Evolutionary conservation across 1,284 basidiomycete genomes (phyloP).

Genomic region (Cutaneotrichosporon sp.): DNA sequence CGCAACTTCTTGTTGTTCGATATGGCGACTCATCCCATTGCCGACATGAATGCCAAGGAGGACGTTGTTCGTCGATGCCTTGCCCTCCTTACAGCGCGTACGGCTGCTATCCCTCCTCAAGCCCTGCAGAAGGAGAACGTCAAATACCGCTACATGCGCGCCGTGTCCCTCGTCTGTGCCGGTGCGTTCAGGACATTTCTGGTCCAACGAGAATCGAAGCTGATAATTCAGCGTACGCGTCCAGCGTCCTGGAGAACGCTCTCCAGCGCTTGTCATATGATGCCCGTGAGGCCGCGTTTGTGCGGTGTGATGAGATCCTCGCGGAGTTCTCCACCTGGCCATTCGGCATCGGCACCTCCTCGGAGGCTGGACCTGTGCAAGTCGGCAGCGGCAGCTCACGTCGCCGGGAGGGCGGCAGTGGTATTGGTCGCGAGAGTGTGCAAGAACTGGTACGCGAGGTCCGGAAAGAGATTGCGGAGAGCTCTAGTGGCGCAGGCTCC

Average conservation of each 20-base stretch:
- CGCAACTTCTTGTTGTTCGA: constrained; percentile 96
- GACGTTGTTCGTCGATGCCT: constrained; percentile 70
- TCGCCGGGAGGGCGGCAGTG: constrained; percentile 43
- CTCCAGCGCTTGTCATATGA: constrained; percentile 81
- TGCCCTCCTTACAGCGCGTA: constrained; percentile 72
- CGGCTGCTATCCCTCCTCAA: constrained; percentile 67
- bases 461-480: constrained; percentile 63
- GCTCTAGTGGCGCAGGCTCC: constrained; percentile 54
- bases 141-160: constrained; percentile 71
- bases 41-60: constrained; percentile 84
- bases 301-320: constrained; percentile 83
- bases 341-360: constrained; percentile 56
- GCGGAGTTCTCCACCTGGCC: constrained; percentile 87
- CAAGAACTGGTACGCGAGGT: constrained; percentile 74
- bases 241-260: constrained; percentile 90
- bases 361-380: constrained; percentile 34
- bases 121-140: constrained; percentile 69
- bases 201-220: not conserved
- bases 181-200: constrained; percentile 46
- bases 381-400: constrained; percentile 39
- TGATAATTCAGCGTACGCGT: constrained; percentile 61
- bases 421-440: constrained; percentile 59
- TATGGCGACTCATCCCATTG: constrained; percentile 95
- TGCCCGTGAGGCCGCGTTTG: constrained; percentile 82
- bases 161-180: constrained; percentile 77